Conservation (phyloP, 306 rosid species). For the Herpetospermum pedunculosum region DNA sequence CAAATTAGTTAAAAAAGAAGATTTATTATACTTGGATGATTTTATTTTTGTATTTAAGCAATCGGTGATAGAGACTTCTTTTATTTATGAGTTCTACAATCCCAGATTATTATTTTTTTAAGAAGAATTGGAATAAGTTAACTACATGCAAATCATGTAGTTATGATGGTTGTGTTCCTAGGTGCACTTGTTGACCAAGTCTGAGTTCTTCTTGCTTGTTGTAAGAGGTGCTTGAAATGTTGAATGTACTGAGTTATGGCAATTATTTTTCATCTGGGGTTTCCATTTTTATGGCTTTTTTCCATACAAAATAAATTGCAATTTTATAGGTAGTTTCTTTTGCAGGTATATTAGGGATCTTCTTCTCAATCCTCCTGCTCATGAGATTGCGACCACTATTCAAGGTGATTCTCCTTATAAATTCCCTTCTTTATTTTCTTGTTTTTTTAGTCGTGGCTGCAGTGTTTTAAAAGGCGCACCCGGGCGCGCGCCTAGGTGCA, state of each 20-base stretch:
- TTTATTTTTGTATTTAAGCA: neutral
- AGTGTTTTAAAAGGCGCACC: too few relatives aligned
- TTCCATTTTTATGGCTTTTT: conserved; percentile 5
- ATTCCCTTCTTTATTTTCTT: neutral
- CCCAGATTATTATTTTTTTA: neutral
- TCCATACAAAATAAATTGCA: neutral
- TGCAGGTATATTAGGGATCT: conserved; percentile 75
- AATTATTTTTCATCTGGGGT: neutral
- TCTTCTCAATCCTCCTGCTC: conserved; percentile 89
- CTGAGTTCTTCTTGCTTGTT: conserved; percentile 1
- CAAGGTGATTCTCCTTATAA: conserved; percentile 49
- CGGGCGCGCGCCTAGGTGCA: too few relatives aligned
- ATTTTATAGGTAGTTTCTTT: neutral
- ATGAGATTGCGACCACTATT: conserved; percentile 70
- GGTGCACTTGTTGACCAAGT: conserved; percentile 7
- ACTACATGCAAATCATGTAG: neutral
- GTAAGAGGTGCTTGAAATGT: conserved; percentile 8
- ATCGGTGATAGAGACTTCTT: neutral
- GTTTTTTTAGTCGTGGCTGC: neutral
- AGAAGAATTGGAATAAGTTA: neutral
- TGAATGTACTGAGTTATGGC: neutral
- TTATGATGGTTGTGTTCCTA: neutral
- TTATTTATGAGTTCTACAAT: neutral
- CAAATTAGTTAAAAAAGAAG: too few relatives aligned
- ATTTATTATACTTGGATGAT: too few relatives aligned